Base-by-base conservation (phyloP, 306 rosid species). In the Quercus ilex region DNA sequence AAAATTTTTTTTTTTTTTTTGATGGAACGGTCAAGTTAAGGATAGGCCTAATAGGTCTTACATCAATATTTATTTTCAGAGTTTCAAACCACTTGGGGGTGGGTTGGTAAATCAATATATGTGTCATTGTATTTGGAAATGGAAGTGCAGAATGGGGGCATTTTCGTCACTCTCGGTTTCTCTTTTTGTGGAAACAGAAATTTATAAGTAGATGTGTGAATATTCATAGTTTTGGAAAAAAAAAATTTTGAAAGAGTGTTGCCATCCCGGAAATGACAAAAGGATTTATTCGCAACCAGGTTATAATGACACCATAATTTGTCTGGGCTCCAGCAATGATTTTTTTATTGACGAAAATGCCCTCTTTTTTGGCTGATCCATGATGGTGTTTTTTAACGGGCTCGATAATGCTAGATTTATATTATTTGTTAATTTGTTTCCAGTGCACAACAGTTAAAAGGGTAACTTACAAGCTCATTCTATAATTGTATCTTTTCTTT, bases 211-310 rank as follows among this genome's bases (percentile, higher is more conserved):
- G 28, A 57, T 71, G 68, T 65, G 65, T 23, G 13, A 26, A 62
- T 26, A 62, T 25, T 10, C 15, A 25, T 26, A 17, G 14, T 62
- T 63, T 63, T 63, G 12, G 1, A 25, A 60, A 26, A 11, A 13
- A 28, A 59, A 23, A 5, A 1, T 3, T 0, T 35, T 7, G 11
- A 57, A 18, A 17, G 55, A 81, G 85, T 84, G 75, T 81, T 81
- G 85, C 85, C 85, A 87, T 83, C 73, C 68, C 25, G 77, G 88
- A 83, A 84, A 87, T 77, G 94, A 92, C 89, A 89, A 80, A 31
- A 58, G 65, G 81, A 73, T 90, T 83, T 87, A 88, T 82, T 91
- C 80, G 90, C 88, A 82, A 78, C 87, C 82, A 70, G 79, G 73
- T 81, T 82, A 84, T 46, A 82, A 83, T 71, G 92, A 88, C 92